Base-by-base conservation (phyloP, 306 rosid species). In the Nissolia schottii region DNA sequence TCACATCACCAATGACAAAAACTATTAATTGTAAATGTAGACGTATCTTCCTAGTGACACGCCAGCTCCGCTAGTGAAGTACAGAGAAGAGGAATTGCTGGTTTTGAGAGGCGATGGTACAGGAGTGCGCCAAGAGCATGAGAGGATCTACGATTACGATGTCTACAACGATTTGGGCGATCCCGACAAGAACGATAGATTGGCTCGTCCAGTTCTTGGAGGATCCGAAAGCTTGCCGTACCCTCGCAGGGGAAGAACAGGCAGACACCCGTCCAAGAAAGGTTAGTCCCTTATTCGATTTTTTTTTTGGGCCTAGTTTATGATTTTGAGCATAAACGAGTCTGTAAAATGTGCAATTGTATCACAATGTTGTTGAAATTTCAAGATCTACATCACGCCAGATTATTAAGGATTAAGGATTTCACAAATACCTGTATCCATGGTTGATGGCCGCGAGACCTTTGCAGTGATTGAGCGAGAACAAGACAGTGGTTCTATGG, bases 201-300 rank as follows among this genome's bases (percentile, higher is more conserved):
- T n/a, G n/a, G 84, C 66, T 18, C 90, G 58, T 16, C 40, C 62
- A 37, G 91, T 51, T 10, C 29, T 51, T 20, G 58, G 58, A 51
- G 58, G 91, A 38, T 76, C 85, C 11, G 1, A 12, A 5, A 27
- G 76, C 27, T 67, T 80, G 38, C 90, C 90, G 53, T 86, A 86
- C 65, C 90, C 90, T n/a, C 85, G 90, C 4, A 37, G 90, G 40
- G 88, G 86, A 73, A 86, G 86, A 74, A 86, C 90, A 0, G 88
- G 90, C 5, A 63, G 90, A 38, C 73, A 64, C 32, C 41, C 73
- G n/a, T 37, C 84, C 0, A 45, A 20, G 37, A 58, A 24, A 49
- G 88, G 90, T 80, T 13, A 74, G 5, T 0, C 27, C 5, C 1
- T 14, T 3, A 2, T 32, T 32, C 3, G 7, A 32, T 32, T 32